Percentiles rank a stretch among this genome's conserved stretches.
Evolutionary conservation across 2,329 filamentous ascomycete genomes (phyloP).

Genomic region (Aspergillus costaricaensis): DNA sequence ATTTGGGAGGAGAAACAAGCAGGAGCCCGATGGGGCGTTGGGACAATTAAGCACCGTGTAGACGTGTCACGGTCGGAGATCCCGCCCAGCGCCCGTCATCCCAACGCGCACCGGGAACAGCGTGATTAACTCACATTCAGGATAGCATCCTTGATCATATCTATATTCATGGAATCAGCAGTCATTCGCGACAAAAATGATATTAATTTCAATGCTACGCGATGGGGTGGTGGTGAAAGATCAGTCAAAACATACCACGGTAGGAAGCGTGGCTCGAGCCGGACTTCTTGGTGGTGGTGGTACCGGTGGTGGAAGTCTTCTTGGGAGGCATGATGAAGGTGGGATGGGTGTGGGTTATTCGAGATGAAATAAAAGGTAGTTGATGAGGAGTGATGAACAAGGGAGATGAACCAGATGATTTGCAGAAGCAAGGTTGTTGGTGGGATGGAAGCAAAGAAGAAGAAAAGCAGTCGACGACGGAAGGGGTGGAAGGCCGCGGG

Average conservation of each 20-base stretch:
- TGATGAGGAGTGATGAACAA: constrained; percentile 16
- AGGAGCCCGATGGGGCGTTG: constrained; percentile 27
- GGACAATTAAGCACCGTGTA: constrained; percentile 23
- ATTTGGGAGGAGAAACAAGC: constrained; percentile 25
- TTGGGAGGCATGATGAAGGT: constrained; percentile 64
- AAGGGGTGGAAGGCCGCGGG: constrained; percentile 43
- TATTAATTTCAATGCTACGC: constrained; percentile 41
- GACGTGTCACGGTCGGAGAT: constrained; percentile 41
- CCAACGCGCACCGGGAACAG: constrained; percentile 50
- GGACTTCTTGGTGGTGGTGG: constrained; percentile 63
- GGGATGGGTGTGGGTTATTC: constrained; percentile 12
- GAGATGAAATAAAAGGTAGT: constrained; percentile 18
- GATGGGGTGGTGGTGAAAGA: constrained; percentile 49
- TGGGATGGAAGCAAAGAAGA: constrained; percentile 23
- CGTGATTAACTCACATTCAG: constrained; percentile 64
- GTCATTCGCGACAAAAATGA: constrained; percentile 53
- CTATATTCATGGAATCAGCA: constrained; percentile 58
- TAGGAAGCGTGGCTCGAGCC: constrained; percentile 63
- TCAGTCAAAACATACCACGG: constrained; percentile 60
- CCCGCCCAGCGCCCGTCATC: constrained; percentile 39
- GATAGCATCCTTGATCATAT: constrained; percentile 74
- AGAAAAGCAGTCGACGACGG: constrained; percentile 39
- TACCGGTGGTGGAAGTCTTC: constrained; percentile 55
- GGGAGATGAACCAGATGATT: constrained; percentile 14
- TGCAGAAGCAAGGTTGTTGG: constrained; percentile 15